These are phyloP conservation scores for Ambrosia trifida DNA, from an alignment of 129 eudicot genomes.

Conservation along the genomic window DNA sequence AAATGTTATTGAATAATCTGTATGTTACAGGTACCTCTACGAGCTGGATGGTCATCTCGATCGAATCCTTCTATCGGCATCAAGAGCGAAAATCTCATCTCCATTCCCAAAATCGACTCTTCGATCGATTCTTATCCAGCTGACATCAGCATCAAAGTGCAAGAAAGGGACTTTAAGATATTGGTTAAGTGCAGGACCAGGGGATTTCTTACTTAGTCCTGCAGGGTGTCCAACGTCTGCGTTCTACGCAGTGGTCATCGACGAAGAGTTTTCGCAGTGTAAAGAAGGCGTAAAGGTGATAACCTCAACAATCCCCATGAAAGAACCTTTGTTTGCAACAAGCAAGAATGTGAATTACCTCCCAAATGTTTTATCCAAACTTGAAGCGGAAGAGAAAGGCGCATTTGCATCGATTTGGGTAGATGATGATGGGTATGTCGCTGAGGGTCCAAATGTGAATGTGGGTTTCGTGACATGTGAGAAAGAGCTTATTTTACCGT, in stretches of 20 bases:
- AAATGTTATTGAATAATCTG: neutral
- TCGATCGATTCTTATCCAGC: conserved; percentile 69
- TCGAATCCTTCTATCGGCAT: conserved; percentile 77
- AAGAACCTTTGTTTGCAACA: conserved; percentile 74
- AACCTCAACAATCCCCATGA: conserved; percentile 84
- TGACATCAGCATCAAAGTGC: conserved; percentile 66
- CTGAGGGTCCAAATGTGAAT: conserved; percentile 94
- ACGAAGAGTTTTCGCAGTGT: conserved; percentile 60
- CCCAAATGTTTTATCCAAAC: conserved; percentile 74
- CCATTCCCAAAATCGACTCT: conserved; percentile 71
- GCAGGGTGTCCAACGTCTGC: conserved; percentile 67
- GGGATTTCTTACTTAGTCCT: conserved; percentile 79
- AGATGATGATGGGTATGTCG: conserved; percentile 74
- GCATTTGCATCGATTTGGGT: conserved; percentile 87
- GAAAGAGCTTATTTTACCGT: conserved; percentile 76
- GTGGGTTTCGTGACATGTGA: conserved; percentile 75
- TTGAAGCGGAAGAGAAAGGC: conserved; percentile 89
- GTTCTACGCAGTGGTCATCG: conserved; percentile 83
- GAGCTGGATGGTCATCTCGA: conserved; percentile 83
- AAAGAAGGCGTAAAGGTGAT: conserved; percentile 78
- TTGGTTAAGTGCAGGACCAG: conserved; percentile 92
- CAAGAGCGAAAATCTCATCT: conserved; percentile 64
- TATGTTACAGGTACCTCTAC: conserved; percentile 58
- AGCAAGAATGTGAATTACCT: conserved; percentile 92
- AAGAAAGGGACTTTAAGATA: conserved; percentile 80